Percentiles rank a stretch among this genome's conserved stretches.
These are phyloP conservation scores for Alternaria brassicicola DNA, from an alignment of 2,329 filamentous ascomycete species.

Conservation along the genomic window DNA sequence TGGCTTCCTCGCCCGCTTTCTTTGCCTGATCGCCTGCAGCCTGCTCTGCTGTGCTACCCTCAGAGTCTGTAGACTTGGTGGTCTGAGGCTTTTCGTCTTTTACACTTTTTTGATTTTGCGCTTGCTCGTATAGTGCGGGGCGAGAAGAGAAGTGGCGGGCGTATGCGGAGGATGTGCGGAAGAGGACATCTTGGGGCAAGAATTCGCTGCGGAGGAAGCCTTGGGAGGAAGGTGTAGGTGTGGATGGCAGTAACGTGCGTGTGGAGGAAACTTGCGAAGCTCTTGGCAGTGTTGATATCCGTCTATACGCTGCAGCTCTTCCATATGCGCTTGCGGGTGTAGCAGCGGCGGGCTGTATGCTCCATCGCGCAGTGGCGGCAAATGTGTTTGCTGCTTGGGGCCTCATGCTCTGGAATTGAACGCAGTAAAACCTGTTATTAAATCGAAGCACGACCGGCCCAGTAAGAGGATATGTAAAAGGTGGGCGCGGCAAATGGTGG, in stretches of 20 bases:
- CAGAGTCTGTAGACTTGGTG: conserved; percentile 52
- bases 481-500: conserved; percentile 33
- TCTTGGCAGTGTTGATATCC: conserved; percentile 49
- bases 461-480: conserved; percentile 7
- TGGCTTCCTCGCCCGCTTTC: conserved; percentile 53
- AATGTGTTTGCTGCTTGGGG: conserved; percentile 49
- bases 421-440: not conserved
- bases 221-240: conserved; percentile 19
- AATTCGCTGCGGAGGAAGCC: conserved; percentile 53
- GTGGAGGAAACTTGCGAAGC: conserved; percentile 31
- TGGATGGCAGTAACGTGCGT: conserved; percentile 24
- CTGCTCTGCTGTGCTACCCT: conserved; percentile 40
- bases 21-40: conserved; percentile 43
- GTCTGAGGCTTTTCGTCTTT: conserved; percentile 46
- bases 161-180: conserved; percentile 51
- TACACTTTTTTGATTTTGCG: conserved; percentile 44
- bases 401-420: conserved; percentile 51
- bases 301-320: conserved; percentile 56
- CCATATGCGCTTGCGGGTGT: conserved; percentile 50
- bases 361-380: conserved; percentile 50
- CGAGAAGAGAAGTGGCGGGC: conserved; percentile 54
- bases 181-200: conserved; percentile 48
- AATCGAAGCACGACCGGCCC: conserved; percentile 20
- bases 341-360: conserved; percentile 47
- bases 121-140: conserved; percentile 40